Evolutionary conservation across 2,329 filamentous ascomycete species (phyloP).

Genomic region (Ophiostoma angusticollis): DNA sequence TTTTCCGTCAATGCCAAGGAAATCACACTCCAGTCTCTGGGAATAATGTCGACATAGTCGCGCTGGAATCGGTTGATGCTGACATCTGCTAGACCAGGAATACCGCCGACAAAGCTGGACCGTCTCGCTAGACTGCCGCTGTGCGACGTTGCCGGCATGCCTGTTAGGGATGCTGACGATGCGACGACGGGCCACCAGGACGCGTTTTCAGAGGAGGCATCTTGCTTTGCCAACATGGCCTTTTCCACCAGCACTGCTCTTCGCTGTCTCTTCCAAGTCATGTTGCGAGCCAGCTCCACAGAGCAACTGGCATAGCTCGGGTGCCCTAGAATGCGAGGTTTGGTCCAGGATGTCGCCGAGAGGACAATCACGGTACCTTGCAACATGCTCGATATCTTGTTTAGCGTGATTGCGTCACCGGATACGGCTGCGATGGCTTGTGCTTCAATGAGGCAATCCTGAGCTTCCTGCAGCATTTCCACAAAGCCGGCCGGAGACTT

Average conservation of each 20-base stretch:
- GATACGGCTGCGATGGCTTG: slow-evolving; percentile 43
- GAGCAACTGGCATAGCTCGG: slow-evolving; percentile 49
- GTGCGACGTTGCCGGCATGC: neutral
- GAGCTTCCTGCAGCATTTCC: slow-evolving; percentile 49
- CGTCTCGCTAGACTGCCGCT: slow-evolving; percentile 18
- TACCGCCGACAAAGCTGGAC: slow-evolving; percentile 27
- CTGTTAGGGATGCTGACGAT: neutral
- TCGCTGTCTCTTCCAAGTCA: slow-evolving; percentile 53
- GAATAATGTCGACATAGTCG: slow-evolving; percentile 77
- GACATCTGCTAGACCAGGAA: neutral
- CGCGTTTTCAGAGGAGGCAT: slow-evolving; percentile 7
- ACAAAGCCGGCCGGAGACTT: slow-evolving; percentile 34
- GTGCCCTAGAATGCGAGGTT: slow-evolving; percentile 32
- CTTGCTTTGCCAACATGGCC: slow-evolving; percentile 23
- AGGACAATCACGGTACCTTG: slow-evolving; percentile 54
- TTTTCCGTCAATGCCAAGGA: slow-evolving; percentile 76
- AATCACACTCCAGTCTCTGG: slow-evolving; percentile 68
- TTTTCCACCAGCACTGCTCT: slow-evolving; percentile 39
- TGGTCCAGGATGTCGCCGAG: slow-evolving; percentile 43
- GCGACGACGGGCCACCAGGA: slow-evolving; percentile 20
- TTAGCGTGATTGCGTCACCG: slow-evolving; percentile 46
- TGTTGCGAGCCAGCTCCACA: slow-evolving; percentile 56
- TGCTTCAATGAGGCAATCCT: slow-evolving; percentile 51
- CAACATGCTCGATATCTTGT: slow-evolving; percentile 48
- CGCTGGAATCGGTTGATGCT: slow-evolving; percentile 57